Conservation (phyloP, 164 flowering plant species). For the Piper longum region DNA sequence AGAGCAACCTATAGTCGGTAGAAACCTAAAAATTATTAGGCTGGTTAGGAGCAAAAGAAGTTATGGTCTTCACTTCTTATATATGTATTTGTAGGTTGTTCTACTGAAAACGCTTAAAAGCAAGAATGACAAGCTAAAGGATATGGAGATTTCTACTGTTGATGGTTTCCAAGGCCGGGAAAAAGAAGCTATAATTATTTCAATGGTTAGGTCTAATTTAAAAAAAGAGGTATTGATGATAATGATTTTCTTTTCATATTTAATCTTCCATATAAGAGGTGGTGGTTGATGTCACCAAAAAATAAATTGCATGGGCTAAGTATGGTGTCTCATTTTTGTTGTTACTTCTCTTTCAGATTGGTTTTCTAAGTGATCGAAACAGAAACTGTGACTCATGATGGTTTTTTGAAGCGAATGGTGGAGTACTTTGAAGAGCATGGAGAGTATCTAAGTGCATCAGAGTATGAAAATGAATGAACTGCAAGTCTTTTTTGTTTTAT, state of each 20-base stretch:
- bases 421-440: conserved; percentile 96
- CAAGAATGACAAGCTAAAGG: conserved; percentile 61
- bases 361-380: conserved; percentile 78
- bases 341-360: conserved; percentile 39
- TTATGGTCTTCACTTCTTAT: not conserved
- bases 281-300: too few species aligned
- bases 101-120: conserved; percentile 56
- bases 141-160: conserved; percentile 87
- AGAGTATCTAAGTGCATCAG: conserved; percentile 93
- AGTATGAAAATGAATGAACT: conserved; percentile 36
- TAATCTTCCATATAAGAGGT: not conserved
- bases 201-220: conserved; percentile 94
- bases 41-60: not conserved
- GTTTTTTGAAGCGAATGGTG: conserved; percentile 71
- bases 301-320: not conserved
- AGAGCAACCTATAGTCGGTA: too few species aligned
- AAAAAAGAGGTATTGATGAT: conserved; percentile 55
- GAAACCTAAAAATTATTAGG: too few species aligned
- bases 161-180: conserved; percentile 99
- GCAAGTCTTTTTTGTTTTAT: not conserved
- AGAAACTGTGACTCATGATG: conserved; percentile 73
- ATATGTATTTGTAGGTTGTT: conserved; percentile 50
- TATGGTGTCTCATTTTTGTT: not conserved
- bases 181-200: conserved; percentile 90
- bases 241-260: not conserved